Evolutionary conservation across 148 eudicot genomes (phyloP).

Genomic region (Agrostemma githago): DNA sequence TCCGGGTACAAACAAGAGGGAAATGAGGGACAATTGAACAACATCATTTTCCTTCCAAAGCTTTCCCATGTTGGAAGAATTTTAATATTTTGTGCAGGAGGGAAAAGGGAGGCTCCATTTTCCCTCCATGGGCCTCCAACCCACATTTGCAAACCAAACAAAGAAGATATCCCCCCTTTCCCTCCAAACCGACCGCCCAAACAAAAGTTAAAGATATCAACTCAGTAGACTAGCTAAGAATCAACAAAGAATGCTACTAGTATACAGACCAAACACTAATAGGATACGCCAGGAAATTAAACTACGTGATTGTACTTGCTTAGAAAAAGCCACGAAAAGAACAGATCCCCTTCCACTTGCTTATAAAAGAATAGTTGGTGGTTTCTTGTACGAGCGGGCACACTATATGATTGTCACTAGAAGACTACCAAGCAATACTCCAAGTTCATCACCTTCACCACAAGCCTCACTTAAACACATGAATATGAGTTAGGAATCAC

Average conservation of each 20-base stretch:
- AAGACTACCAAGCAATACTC: neutral
- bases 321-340: neutral
- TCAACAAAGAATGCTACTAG: neutral
- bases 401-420: neutral
- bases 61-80: neutral
- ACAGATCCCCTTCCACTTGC: neutral
- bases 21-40: neutral
- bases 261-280: neutral
- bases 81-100: neutral
- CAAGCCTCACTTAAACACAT: neutral
- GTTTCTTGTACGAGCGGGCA: neutral
- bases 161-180: neutral
- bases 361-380: neutral
- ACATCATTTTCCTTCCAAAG: neutral
- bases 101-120: neutral
- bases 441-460: neutral
- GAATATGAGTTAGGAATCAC: neutral
- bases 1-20: neutral
- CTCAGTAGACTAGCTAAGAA: neutral
- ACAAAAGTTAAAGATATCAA: neutral
- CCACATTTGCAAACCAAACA: neutral
- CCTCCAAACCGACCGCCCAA: neutral
- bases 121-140: neutral
- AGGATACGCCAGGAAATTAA: neutral
- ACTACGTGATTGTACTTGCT: neutral